Base-by-base conservation (phyloP, 2,329 filamentous ascomycete genomes). In the Fusarium acutatum region DNA sequence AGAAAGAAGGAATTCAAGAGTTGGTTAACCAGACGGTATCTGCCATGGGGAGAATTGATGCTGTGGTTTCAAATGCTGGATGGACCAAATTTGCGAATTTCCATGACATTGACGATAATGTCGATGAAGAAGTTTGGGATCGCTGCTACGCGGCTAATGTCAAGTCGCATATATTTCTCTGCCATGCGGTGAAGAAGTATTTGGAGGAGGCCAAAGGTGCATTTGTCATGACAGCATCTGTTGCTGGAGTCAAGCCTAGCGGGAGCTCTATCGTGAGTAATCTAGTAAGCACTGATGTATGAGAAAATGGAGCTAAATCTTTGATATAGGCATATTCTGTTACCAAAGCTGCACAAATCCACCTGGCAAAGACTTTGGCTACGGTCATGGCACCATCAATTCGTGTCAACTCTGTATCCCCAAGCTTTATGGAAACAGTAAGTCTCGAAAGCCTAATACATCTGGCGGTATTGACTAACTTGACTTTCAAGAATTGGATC, bases 51-150 rank as follows among this genome's bases (percentile, higher is more conserved):
- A 62, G 20, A 6, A 28, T 68, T 6, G 56, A 68, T 18, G 65
- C 56, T 8, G 47, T 68, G 7, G 65, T 68, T 2, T 68, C 65
- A 1, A 68, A 68, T 3, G 56, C 64, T 9, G 65, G 65, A 0
- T 68, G 65, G 65, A 68, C 65, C 6, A 43, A 68, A 17, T 68
- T 68, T 17, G 56, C 65, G 3, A 22, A 68, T 5, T 68, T 68
- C 10, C 22, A 26, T 7, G 20, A 68, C 5, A 24, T 68, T 0
- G 64, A 68, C 1, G 65, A 68, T 17, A 68, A 68, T 3, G 65
- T 68, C 2, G 56, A 68, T n/a, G 64, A 68, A 4, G 56, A 63
- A 4, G 64, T 69, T 5, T 69, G 64, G 65, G 65, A 68, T 14
- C 59, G 38, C 1, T 68, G 65, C 2, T 68, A 68, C 9, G 64